Percentiles rank a stretch among this genome's conserved stretches.
Conservation (phyloP, 805 yeast genomes). For the Saccharomycopsis synnaedendra region DNA sequence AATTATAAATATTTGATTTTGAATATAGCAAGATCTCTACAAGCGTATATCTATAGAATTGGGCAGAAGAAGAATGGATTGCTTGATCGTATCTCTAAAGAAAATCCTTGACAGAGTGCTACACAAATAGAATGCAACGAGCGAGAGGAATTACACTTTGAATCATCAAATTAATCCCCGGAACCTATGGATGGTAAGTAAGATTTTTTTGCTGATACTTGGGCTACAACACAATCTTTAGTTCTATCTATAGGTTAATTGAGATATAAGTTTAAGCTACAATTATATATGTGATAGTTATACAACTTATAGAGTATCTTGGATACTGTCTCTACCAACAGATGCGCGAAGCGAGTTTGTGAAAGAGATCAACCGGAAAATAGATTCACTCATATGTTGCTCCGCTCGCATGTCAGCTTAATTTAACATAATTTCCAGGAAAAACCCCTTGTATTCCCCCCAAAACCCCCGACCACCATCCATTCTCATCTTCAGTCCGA, state of each 20-base stretch:
- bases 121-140: too few species aligned
- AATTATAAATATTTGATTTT: too few species aligned
- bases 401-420: slow-evolving; percentile 27
- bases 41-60: too few species aligned
- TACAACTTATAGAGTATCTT: neutral
- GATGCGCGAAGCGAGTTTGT: neutral
- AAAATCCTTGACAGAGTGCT: too few species aligned
- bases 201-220: neutral
- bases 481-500: slow-evolving; percentile 74
- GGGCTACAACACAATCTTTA: neutral
- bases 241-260: neutral
- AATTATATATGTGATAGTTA: neutral
- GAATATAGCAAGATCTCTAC: too few species aligned
- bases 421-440: slow-evolving; percentile 92
- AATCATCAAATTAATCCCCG: too few species aligned
- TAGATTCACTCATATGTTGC: neutral
- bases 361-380: neutral
- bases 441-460: slow-evolving; percentile 86
- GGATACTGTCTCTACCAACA: neutral
- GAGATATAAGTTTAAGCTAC: neutral
- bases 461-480: slow-evolving; percentile 94
- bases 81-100: too few species aligned
- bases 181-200: too few species aligned
- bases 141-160: too few species aligned
- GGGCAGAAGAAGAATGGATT: too few species aligned